A percentile compares a stretch with the other conserved stretches of the same genome.
Conservation (phyloP, 495 filamentous ascomycete species). For the Neurospora intermedia region DNA sequence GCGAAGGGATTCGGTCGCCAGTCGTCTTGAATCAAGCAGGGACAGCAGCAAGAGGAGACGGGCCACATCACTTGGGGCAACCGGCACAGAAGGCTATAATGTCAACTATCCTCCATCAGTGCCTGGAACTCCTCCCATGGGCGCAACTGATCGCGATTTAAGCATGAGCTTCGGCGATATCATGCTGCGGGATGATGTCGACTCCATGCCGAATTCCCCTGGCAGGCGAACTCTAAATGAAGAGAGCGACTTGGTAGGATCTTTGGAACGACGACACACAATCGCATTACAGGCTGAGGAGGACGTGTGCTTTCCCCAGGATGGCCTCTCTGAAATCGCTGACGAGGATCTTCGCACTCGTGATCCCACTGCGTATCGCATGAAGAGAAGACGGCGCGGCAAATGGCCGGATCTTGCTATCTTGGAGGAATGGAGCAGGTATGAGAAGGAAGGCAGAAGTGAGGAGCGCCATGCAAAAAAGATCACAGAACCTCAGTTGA, state of each 20-base stretch:
- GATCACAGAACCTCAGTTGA: slow-evolving; percentile 83
- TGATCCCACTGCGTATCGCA: slow-evolving; percentile 20
- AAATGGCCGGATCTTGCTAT: slow-evolving; percentile 54
- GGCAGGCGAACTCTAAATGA: slow-evolving; percentile 19
- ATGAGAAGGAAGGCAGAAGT: slow-evolving; percentile 83
- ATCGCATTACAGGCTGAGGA: slow-evolving; percentile 53
- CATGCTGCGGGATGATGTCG: slow-evolving; percentile 54
- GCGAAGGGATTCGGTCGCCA: slow-evolving; percentile 15
- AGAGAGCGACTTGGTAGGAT: slow-evolving; percentile 23
- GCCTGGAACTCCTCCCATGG: slow-evolving; percentile 62
- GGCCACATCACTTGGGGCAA: slow-evolving; percentile 22
- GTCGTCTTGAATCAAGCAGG: slow-evolving; percentile 31
- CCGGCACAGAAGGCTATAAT: slow-evolving; percentile 47
- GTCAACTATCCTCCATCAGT: slow-evolving; percentile 96
- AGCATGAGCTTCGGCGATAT: slow-evolving; percentile 68
- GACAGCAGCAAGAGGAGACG: slow-evolving; percentile 27
- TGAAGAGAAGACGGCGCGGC: slow-evolving; percentile 42
- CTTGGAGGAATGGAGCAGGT: slow-evolving; percentile 79
- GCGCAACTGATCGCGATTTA: slow-evolving; percentile 28
- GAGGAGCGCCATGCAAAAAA: slow-evolving; percentile 84
- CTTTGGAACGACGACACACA: slow-evolving; percentile 35
- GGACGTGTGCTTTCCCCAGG: slow-evolving; percentile 88
- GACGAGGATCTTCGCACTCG: slow-evolving; percentile 53
- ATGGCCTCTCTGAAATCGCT: slow-evolving; percentile 64
- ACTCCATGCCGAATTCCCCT: slow-evolving; percentile 21